phyloP scores from a whole-genome alignment of 1,139 yeast species.

The Taphrina confusa region DNA sequence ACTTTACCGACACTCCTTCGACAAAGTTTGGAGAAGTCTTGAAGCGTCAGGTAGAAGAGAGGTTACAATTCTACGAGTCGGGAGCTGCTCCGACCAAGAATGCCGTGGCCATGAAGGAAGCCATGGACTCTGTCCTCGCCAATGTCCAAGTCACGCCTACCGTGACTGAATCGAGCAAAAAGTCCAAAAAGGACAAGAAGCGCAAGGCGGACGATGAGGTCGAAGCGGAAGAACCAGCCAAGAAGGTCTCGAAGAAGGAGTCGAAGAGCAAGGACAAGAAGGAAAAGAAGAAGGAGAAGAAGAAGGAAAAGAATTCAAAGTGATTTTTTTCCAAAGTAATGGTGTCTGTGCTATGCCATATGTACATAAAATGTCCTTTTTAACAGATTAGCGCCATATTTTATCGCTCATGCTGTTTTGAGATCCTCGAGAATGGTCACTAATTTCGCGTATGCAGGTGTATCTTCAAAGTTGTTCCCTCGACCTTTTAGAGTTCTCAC shows the following conservation, averaged over 20 bases:
- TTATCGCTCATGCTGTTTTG: slow-evolving; percentile 2
- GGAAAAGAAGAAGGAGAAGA: slow-evolving; percentile 57
- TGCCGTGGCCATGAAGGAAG: slow-evolving; percentile 88
- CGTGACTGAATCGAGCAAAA: slow-evolving; percentile 55
- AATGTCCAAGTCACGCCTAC: slow-evolving; percentile 52
- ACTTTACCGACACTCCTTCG: slow-evolving; percentile 60
- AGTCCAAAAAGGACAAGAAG: slow-evolving; percentile 47
- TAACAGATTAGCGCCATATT: too few relatives aligned
- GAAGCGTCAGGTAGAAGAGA: slow-evolving; percentile 96
- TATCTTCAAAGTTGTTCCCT: slow-evolving; percentile 31
- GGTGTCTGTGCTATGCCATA: slow-evolving; percentile 1
- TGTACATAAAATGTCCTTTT: too few relatives aligned
- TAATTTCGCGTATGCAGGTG: slow-evolving; percentile 29
- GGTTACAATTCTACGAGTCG: slow-evolving; percentile 91
- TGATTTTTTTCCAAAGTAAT: neutral
- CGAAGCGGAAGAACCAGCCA: slow-evolving; percentile 50
- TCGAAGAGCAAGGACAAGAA: slow-evolving; percentile 45
- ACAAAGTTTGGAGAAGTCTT: slow-evolving; percentile 86
- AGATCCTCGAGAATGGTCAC: slow-evolving; percentile 18
- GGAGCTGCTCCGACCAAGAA: slow-evolving; percentile 97
- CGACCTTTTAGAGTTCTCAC: slow-evolving; percentile 33
- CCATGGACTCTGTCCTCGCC: slow-evolving; percentile 64
- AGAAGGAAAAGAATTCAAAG: slow-evolving; percentile 52
- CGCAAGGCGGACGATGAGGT: slow-evolving; percentile 57
- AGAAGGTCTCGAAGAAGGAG: slow-evolving; percentile 49